Evolutionary conservation across 2,329 filamentous ascomycete species (phyloP).

Genomic region (Ophiostoma perfectum): DNA sequence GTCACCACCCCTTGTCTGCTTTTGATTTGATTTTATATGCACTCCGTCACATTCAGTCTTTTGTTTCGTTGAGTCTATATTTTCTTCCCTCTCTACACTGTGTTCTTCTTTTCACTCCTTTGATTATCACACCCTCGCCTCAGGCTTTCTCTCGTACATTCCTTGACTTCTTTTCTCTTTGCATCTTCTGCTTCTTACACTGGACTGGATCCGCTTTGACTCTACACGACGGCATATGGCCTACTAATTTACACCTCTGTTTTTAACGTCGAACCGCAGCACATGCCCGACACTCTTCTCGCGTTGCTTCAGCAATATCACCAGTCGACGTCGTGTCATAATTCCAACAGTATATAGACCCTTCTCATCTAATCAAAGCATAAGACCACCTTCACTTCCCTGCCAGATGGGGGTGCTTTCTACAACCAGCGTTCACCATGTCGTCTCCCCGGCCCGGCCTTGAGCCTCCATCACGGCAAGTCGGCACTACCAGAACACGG

Average conservation of each 20-base stretch:
- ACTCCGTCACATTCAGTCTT: constrained; percentile 5
- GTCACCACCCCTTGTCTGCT: background rate
- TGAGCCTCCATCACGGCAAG: background rate
- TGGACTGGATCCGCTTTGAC: background rate
- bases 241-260: background rate
- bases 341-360: no score
- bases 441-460: constrained; percentile 11
- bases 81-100: background rate
- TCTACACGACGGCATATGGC: no score
- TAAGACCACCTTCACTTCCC: background rate
- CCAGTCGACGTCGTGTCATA: no score
- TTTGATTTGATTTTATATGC: constrained; percentile 7
- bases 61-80: background rate
- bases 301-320: no score
- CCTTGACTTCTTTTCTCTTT: background rate
- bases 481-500: background rate
- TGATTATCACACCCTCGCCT: constrained; percentile 6
- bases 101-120: background rate
- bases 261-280: background rate
- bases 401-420: background rate
- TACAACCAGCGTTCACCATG: background rate
- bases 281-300: background rate
- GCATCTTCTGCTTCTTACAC: background rate
- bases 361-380: no score
- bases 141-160: background rate